Percentiles rank a stretch among this genome's conserved stretches.
Conservation (phyloP, 2,329 filamentous ascomycete genomes). For the Aspergillus sp. region DNA sequence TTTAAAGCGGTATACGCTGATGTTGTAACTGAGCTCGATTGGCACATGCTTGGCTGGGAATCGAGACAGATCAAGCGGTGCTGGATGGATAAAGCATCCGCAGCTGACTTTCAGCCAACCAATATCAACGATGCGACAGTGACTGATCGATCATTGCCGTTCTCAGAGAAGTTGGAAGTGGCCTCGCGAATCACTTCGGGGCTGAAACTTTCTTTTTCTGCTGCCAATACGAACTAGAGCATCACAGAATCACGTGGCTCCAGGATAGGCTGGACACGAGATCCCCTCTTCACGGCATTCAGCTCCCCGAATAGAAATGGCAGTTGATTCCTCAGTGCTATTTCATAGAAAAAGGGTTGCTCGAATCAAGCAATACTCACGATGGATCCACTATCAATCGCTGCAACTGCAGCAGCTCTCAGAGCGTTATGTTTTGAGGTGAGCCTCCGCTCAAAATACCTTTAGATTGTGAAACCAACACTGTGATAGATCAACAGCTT, state of each 20-base stretch:
- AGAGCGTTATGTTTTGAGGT: slow-evolving; percentile 3
- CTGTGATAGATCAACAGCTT: neutral
- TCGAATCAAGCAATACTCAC: neutral
- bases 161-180: neutral
- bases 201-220: neutral
- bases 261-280: neutral
- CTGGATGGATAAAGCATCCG: neutral
- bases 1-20: too few relatives aligned
- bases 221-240: neutral
- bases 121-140: neutral
- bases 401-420: neutral
- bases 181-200: neutral
- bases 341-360: neutral
- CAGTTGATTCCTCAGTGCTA: neutral
- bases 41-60: too few relatives aligned
- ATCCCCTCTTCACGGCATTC: neutral
- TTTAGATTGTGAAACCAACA: neutral
- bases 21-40: too few relatives aligned
- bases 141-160: neutral
- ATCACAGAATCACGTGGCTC: neutral
- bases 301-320: neutral
- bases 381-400: slow-evolving; percentile 5
- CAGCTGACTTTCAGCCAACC: neutral
- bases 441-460: neutral
- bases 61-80: too few relatives aligned